phyloP scores from a whole-genome alignment of 1,284 basidiomycete genomes.

The Mycena citricolor region DNA sequence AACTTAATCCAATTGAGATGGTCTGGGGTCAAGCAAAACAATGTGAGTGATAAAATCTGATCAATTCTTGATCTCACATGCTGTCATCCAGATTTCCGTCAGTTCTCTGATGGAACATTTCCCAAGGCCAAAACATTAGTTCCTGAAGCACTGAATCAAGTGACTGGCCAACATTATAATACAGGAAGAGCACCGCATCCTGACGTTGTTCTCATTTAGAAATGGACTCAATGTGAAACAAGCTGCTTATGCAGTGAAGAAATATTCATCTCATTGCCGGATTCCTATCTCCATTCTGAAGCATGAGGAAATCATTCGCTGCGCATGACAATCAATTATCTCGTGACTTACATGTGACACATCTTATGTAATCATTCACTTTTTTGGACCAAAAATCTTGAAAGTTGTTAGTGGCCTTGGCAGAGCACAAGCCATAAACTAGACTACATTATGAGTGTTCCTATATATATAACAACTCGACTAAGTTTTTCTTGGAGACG shows the following conservation, averaged over 20 bases:
- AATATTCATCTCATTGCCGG: constrained; percentile 23
- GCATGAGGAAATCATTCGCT: constrained; percentile 10
- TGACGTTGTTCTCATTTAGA: constrained; percentile 25
- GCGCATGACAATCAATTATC: too few species aligned
- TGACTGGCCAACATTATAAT: constrained; percentile 23
- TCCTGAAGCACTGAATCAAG: constrained; percentile 23
- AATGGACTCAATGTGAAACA: constrained; percentile 24
- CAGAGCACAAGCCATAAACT: too few species aligned
- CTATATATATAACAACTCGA: too few species aligned
- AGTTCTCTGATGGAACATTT: constrained; percentile 26
- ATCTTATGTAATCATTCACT: too few species aligned
- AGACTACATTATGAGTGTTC: too few species aligned
- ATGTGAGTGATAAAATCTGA: constrained; percentile 13
- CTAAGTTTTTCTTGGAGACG: too few species aligned
- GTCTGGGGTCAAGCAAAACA: constrained; percentile 27
- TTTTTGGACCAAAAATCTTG: too few species aligned
- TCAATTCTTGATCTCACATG: constrained; percentile 1
- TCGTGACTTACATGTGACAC: too few species aligned
- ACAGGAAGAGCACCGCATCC: too few species aligned
- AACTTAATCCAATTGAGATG: constrained; percentile 24
- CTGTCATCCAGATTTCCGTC: constrained; percentile 24
- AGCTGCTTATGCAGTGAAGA: constrained; percentile 24
- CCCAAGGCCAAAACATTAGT: constrained; percentile 24
- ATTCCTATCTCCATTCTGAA: constrained; percentile 7
- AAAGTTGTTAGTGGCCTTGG: too few species aligned